Percentiles rank a stretch among this genome's conserved stretches.
phyloP scores from a whole-genome alignment of 116 monocot genomes.

The Cymodocea nodosa region DNA sequence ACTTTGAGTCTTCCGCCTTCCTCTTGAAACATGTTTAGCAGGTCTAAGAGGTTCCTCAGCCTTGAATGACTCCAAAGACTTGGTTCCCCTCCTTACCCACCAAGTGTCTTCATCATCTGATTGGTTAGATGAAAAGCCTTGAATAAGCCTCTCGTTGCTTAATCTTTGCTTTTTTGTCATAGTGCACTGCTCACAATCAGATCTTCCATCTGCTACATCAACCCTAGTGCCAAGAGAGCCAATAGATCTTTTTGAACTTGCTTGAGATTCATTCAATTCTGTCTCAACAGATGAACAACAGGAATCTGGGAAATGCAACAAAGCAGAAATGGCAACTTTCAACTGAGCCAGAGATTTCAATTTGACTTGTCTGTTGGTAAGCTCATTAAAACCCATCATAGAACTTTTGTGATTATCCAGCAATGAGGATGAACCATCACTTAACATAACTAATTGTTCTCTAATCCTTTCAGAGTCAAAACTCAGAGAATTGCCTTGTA shows the following conservation, averaged over 20 bases:
- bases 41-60: constrained; percentile 52
- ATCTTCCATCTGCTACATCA: constrained; percentile 38
- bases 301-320: constrained; percentile 50
- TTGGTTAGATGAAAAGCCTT: constrained; percentile 28
- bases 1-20: constrained; percentile 90
- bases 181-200: constrained; percentile 63
- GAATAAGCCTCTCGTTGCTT: constrained; percentile 39
- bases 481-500: constrained; percentile 3
- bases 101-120: constrained; percentile 87
- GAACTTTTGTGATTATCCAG: constrained; percentile 11
- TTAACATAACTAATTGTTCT: constrained; percentile 13
- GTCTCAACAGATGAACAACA: constrained; percentile 22
- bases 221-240: constrained; percentile 29
- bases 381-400: constrained; percentile 3
- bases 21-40: constrained; percentile 62
- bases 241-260: constrained; percentile 25
- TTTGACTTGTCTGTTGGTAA: constrained; percentile 20
- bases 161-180: constrained; percentile 61
- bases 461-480: constrained; percentile 19
- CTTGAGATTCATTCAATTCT: constrained; percentile 31
- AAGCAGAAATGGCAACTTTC: constrained; percentile 48
- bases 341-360: constrained; percentile 39
- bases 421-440: constrained; percentile 22
- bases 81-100: constrained; percentile 84
- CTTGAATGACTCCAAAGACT: constrained; percentile 52